phyloP scores from a whole-genome alignment of 1,284 basidiomycete genomes.

The Apiotrichum laibachii region DNA sequence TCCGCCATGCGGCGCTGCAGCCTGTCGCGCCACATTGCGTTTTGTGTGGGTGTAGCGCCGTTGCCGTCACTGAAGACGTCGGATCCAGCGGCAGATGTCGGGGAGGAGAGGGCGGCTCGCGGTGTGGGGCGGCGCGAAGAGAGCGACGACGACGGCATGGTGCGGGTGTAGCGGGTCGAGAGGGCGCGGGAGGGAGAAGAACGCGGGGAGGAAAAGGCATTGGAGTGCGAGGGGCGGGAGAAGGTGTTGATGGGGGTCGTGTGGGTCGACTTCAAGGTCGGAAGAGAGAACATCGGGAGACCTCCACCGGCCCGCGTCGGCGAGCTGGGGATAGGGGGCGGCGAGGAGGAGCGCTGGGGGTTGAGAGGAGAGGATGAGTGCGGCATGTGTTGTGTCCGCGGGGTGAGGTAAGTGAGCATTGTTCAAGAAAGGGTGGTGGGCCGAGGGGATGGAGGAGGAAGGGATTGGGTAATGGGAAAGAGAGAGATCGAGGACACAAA shows the following conservation, averaged over 20 bases:
- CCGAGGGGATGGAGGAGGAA: background rate
- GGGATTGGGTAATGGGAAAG: background rate
- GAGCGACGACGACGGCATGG: constrained; percentile 6
- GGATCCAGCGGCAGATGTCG: background rate
- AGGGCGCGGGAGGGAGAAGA: constrained; percentile 8
- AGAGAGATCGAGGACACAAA: background rate
- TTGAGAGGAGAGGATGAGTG: constrained; percentile 41
- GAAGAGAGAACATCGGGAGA: constrained; percentile 13
- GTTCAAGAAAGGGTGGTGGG: background rate
- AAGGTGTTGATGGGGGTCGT: constrained; percentile 4
- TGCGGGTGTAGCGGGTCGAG: constrained; percentile 21
- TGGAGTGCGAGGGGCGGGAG: background rate
- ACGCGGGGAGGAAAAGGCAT: background rate
- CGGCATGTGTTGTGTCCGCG: constrained; percentile 7
- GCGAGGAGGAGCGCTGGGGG: constrained; percentile 30
- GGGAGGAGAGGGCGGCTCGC: background rate
- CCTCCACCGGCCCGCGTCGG: constrained; percentile 21
- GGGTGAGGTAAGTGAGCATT: constrained; percentile 18
- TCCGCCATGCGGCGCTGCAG: constrained; percentile 37
- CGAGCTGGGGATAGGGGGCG: constrained; percentile 15
- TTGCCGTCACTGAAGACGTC: constrained; percentile 37
- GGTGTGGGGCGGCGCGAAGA: constrained; percentile 3
- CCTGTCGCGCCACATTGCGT: constrained; percentile 40
- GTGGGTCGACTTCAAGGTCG: constrained; percentile 2
- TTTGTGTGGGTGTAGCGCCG: constrained; percentile 38